Conservation (phyloP, 306 rosid genomes). For the Benincasa hispida region DNA sequence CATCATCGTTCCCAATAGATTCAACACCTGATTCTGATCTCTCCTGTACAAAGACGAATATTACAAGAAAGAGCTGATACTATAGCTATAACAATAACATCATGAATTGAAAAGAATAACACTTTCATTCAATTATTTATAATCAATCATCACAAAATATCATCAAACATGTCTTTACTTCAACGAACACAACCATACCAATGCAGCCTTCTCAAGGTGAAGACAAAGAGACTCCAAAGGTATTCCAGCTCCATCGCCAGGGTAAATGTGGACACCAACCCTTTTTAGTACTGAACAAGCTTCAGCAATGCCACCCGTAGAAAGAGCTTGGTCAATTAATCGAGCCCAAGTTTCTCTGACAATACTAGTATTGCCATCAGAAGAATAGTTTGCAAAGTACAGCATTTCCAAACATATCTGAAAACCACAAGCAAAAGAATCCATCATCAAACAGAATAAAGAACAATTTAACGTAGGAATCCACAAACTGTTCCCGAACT, state of each 20-base stretch:
- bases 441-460: neutral
- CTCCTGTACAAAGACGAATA: constrained; percentile 35
- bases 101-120: neutral
- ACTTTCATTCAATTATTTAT: neutral
- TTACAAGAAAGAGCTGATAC: neutral
- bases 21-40: constrained; percentile 66
- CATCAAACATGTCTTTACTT: neutral
- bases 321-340: constrained; percentile 81
- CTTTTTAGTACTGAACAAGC: constrained; percentile 86
- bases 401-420: constrained; percentile 92
- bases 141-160: neutral
- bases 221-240: constrained; percentile 78
- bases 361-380: constrained; percentile 73
- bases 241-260: constrained; percentile 78
- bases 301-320: constrained; percentile 87
- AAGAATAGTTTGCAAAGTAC: constrained; percentile 86
- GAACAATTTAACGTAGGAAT: neutral
- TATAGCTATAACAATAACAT: neutral
- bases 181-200: constrained; percentile 29
- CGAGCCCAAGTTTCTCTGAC: constrained; percentile 92
- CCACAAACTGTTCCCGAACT: neutral
- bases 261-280: constrained; percentile 91
- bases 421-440: constrained; percentile 15
- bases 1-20: constrained; percentile 83
- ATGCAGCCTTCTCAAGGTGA: constrained; percentile 91